Evolutionary conservation across 345 rosid genomes (phyloP), one percentile per base, ranked within the genome.

Genomic region (Sisymbrium irio): DNA sequence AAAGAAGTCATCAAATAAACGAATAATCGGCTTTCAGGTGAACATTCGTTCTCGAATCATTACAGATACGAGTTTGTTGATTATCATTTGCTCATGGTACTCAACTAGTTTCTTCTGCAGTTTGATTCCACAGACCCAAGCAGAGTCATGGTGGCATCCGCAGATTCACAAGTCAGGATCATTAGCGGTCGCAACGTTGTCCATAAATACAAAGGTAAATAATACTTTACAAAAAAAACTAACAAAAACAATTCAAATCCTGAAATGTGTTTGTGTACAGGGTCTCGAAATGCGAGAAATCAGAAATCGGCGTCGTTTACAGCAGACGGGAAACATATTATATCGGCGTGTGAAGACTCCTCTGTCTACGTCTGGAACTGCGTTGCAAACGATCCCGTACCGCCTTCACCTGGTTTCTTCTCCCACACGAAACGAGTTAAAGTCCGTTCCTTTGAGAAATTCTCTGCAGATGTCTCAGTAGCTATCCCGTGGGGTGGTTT

Each of bases 301-400:
- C 95, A 86, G 50, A 81, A 76, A 61, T 81, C 86, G 19, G 93
- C 96, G 18, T 83, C 84, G 49, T 83, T 93, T 73, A 89, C 96
- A 12, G 77, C 84, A 14, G 93, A 87, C 69, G 96, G 97, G 65
- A 90, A 85, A 78, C 97, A 85, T 69, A 86, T 93, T 6, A 42
- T 93, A 64, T 93, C 97, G n/a, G 85, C 96, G 13, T 89, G 86
- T 18, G 93, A 90, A 30, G 97, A 90, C 73, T 85, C 96, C n/a
- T 81, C 83, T 62, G 85, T 93, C 32, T 86, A 87, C 73, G 27
- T 90, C 44, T 93, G 98, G 98, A 89, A 87, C 67, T 81, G 85
- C 71, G 46, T 62, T 3, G 57, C 7, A 32, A 42, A 58, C 14
- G 62, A 58, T 11, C 67, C 45, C 1, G 63, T 58, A 42, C 80